Evolutionary conservation across 768 basidiomycete species (phyloP).

Genomic region (Chalciporus pseudorubinellus): DNA sequence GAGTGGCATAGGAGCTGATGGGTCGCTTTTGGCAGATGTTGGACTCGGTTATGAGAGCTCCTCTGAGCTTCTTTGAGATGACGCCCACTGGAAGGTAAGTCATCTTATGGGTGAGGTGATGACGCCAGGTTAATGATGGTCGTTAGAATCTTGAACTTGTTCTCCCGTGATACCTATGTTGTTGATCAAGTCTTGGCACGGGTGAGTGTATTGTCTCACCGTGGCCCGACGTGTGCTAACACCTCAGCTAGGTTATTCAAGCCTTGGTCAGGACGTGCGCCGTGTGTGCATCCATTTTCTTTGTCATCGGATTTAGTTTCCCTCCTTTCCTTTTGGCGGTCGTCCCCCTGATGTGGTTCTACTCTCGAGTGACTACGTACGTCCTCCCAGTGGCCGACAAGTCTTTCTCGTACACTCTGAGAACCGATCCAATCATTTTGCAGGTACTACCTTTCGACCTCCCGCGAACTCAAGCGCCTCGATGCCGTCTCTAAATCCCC

Average conservation of each 20-base stretch:
- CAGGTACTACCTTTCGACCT: conserved; percentile 86
- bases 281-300: conserved; percentile 54
- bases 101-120: not conserved
- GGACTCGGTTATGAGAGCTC: conserved; percentile 74
- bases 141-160: conserved; percentile 79
- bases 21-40: conserved; percentile 57
- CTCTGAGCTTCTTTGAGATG: conserved; percentile 84
- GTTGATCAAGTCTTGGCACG: conserved; percentile 81
- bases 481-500: conserved; percentile 89
- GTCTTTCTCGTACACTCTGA: not conserved
- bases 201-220: conserved; percentile 27
- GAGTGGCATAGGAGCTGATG: not conserved
- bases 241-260: conserved; percentile 50
- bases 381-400: conserved; percentile 29
- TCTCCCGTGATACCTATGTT: conserved; percentile 85
- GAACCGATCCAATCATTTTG: not conserved
- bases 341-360: conserved; percentile 76
- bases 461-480: conserved; percentile 83
- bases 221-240: not conserved
- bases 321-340: conserved; percentile 78
- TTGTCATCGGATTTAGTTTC: conserved; percentile 79
- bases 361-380: conserved; percentile 76
- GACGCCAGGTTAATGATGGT: not conserved
- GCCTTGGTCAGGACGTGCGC: conserved; percentile 65
- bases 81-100: conserved; percentile 81